Evolutionary conservation across 768 basidiomycete genomes (phyloP).

Genomic region (Leucogyrophana mollusca): DNA sequence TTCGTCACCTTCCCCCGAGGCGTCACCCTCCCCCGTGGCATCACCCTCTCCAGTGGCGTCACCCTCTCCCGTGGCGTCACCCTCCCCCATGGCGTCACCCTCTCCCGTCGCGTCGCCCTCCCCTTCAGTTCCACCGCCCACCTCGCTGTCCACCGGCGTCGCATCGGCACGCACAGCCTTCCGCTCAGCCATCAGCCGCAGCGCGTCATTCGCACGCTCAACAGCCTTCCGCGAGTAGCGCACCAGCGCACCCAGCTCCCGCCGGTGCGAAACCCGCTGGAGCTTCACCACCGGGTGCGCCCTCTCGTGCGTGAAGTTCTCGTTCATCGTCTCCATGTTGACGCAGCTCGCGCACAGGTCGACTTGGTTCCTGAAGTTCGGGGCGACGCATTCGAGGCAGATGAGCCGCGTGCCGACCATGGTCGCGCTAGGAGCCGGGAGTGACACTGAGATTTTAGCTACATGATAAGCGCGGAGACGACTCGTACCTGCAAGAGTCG

Average conservation of each 20-base stretch:
- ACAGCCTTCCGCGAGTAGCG: neutral
- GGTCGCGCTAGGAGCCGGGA: neutral
- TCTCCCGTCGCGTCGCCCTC: too few species aligned
- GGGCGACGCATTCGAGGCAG: conserved; percentile 8
- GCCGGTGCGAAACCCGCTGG: neutral
- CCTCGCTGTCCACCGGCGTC: neutral
- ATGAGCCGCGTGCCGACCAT: conserved; percentile 5
- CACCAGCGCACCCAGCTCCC: neutral
- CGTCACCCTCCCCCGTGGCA: too few species aligned
- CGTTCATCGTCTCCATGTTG: neutral
- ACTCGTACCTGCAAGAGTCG: conserved; percentile 9
- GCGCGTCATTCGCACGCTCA: conserved; percentile 1
- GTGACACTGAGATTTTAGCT: too few species aligned
- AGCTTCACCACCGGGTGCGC: conserved; percentile 1
- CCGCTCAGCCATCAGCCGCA: conserved; percentile 1
- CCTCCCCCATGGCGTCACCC: too few species aligned
- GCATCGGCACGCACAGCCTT: neutral
- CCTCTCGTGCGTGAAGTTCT: neutral
- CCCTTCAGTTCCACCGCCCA: too few species aligned
- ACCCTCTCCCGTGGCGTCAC: too few species aligned
- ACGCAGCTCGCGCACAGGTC: conserved; percentile 5
- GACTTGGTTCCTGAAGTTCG: neutral
- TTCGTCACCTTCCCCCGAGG: too few species aligned
- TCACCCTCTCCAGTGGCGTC: too few species aligned
- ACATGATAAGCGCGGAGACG: too few species aligned